Conservation (phyloP, 306 rosid genomes). For the Begonia peltatifolia region DNA sequence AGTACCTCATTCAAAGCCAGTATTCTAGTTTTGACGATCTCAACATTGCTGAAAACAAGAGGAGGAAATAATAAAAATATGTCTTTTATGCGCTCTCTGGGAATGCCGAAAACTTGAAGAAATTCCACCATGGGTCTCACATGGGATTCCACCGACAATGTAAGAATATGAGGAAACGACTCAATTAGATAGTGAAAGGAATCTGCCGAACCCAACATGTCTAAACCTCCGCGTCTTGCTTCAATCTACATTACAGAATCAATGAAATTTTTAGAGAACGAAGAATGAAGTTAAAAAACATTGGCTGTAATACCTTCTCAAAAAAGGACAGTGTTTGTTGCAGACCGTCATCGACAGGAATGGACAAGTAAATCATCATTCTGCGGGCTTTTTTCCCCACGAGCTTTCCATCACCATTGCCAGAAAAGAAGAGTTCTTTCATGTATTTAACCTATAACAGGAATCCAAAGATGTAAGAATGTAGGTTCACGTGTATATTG, state of each 20-base stretch:
- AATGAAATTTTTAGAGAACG: conserved; percentile 1
- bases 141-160: conserved; percentile 38
- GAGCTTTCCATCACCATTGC: conserved; percentile 16
- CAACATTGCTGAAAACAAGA: conserved; percentile 31
- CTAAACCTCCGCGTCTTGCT: conserved; percentile 79
- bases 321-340: conserved; percentile 73
- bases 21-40: conserved; percentile 37
- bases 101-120: conserved; percentile 47
- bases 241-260: conserved; percentile 32
- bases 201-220: conserved; percentile 31
- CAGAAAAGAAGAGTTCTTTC: conserved; percentile 59
- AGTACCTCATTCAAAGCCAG: conserved; percentile 51
- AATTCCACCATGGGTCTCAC: conserved; percentile 31
- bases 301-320: conserved; percentile 36
- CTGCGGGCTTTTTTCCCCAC: conserved; percentile 41
- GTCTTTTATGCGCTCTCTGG: conserved; percentile 19
- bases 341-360: conserved; percentile 65
- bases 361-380: conserved; percentile 55
- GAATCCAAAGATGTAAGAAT: conserved; percentile 4
- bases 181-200: conserved; percentile 46
- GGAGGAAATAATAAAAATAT: conserved; percentile 59
- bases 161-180: conserved; percentile 63
- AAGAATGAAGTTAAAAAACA: background rate
- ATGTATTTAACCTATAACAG: conserved; percentile 45
- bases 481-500: too few relatives aligned